Evolutionary conservation across 2,329 filamentous ascomycete genomes (phyloP).

Genomic region (Xylaria sp.): DNA sequence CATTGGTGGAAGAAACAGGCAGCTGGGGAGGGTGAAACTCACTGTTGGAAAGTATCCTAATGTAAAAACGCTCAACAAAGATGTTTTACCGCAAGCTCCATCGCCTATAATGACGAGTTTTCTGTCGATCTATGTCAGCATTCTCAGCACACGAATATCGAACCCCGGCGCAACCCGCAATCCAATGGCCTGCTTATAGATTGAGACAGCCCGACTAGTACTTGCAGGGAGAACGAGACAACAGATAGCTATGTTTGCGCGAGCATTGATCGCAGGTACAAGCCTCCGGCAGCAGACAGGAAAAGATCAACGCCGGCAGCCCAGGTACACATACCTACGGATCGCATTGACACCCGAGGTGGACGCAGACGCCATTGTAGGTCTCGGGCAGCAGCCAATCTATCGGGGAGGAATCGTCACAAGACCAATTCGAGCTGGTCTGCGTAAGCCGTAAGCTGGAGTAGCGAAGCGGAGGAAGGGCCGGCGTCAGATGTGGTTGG

Average conservation of each 20-base stretch:
- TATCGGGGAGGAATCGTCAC: conserved; percentile 33
- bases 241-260: background rate
- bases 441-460: conserved; percentile 27
- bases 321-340: conserved; percentile 52
- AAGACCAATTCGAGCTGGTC: conserved; percentile 27
- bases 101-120: conserved; percentile 52
- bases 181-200: background rate
- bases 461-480: conserved; percentile 19
- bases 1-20: conserved; percentile 26
- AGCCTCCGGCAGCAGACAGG: background rate
- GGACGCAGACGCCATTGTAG: conserved; percentile 48
- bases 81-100: conserved; percentile 98
- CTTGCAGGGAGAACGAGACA: conserved; percentile 6
- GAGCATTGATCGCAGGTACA: background rate
- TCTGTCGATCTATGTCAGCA: conserved; percentile 41
- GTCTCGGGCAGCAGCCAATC: conserved; percentile 34
- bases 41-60: conserved; percentile 98
- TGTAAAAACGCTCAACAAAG: conserved; percentile 96
- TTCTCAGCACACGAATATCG: conserved; percentile 2
- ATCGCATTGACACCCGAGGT: conserved; percentile 54
- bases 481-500: conserved; percentile 22
- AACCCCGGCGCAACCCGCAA: conserved; percentile 11
- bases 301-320: conserved; percentile 14
- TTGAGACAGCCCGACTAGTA: background rate
- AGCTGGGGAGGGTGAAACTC: conserved; percentile 54